Evolutionary conservation across 345 rosid genomes (phyloP), one percentile per base, ranked within the genome.

Genomic region (Boechera retrofracta): DNA sequence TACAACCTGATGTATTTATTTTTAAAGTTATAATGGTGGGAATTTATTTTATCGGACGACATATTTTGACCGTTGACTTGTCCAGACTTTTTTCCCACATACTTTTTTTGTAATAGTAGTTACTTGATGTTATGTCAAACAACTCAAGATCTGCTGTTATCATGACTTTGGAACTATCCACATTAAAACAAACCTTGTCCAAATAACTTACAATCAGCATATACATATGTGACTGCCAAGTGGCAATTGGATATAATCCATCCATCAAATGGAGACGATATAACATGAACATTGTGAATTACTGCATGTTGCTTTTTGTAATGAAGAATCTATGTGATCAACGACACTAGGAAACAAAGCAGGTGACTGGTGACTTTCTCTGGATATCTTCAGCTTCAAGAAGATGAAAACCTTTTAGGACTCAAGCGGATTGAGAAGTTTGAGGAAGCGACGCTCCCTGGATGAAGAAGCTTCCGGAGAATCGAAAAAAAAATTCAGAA

Each of bases 361-460:
- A 67, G 44, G 54, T 21, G 24, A 21, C 24, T 21, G 29, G 29
- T 67, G 74, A 31, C 33, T 57, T 24, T 48, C 67, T 16, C 26
- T 75, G 35, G 42, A 36, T 67, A 68, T 51, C 47, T 12, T 39
- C 68, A 67, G 36, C 63, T 68, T 59, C 74, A 76, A 68, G 63
- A 68, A 49, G 47, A 39, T 39, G 7, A 7, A 13, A 60, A 39
- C 68, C 78, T 33, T 58, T 66, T 26, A 24, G 48, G 31, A 56
- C 15, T 55, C 29, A 24, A 24, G 21, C 32, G 10, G 18, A 26
- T 36, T 15, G 48, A 45, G 31, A 16, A 33, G 32, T 18, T 75
- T 0, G 41, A 66, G 39, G 26, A 52, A 58, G 7, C n/a, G 67
- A 47, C 52, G 51, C 52, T 67, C 45, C 61, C 11, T 32, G 32